Evolutionary conservation across 805 yeast genomes (phyloP), one percentile per base, ranked within the genome.

Genomic region (Wickerhamiella occidentalis): DNA sequence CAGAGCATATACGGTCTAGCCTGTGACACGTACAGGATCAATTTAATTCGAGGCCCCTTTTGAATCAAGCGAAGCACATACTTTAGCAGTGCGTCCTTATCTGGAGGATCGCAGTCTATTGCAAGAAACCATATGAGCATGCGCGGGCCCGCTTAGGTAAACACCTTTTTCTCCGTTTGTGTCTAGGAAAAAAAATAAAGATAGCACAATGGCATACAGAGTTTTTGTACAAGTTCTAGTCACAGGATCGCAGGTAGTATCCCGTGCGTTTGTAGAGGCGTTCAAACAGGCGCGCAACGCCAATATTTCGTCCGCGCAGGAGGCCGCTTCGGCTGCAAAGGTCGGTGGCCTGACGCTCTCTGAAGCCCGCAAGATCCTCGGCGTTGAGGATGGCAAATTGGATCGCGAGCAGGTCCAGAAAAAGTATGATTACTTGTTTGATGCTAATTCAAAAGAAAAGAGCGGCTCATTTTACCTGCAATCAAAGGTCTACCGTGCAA

Each of bases 401-500:
- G 68, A 73, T 41, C 73, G 71, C 30, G 72, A 82, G 51, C 66
- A 68, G 28, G 55, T 78, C 48, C 83, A 79, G 45, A 77, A 78
- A 56, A 82, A 83, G 63, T 92, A 82, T 68, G 77, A 81, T 52
- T 85, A 85, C 58, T 68, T 92, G 56, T 92, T 88, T 58, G 85
- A 84, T 44, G 84, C 86, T 50, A 92, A 92, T 69, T 77, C 92
- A 25, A 86, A 85, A 65, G 96, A 88, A 53, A 86, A 87, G 65
- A 95, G 95, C n/a, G 95, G 95, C 40, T 83, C 95, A 38, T 90
- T 92, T 63, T 92, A 90, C 61, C 64, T 92, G 47, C 98, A 92
- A 63, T 80, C 92, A 48, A 92, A 92, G 68, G 90, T 92, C 21
- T 87, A 78, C 66, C 77, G 95, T 65, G 96, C 98, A 21, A 84